Base-by-base conservation (phyloP, 1,284 basidiomycete genomes). In the Ceratobasidium sp. region DNA sequence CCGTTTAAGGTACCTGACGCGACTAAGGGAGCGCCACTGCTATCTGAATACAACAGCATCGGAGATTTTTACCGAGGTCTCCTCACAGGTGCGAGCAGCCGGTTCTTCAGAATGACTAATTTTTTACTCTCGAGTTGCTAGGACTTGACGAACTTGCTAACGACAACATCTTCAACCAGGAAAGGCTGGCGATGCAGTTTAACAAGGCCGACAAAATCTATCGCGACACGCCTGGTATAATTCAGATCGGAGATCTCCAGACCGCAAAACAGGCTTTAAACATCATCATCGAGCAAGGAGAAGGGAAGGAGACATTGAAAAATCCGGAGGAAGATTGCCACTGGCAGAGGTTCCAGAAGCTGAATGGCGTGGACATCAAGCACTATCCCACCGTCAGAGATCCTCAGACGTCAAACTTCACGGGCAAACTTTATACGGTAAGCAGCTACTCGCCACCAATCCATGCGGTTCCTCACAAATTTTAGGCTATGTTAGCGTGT, bases 281-380 rank as follows among this genome's bases (percentile, higher is more conserved):
- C 40, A 20, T 78, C 10, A 78, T 78, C 48, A 77, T 78, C 20
- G 62, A 68, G 44, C 78, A 78, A 48, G 78, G 78, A 9, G 78
- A 78, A 50, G 78, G 78, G 15, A 54, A 20, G 50, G 38, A 23
- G 38, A 23, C 15, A 48, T 44, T 7, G 67, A 33, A 26, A 13
- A 44, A 38, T 38, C 28, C 10, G 50, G 42, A 12, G 59, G 42
- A 2, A 10, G 52, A 7, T 73, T 57, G 33, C 42, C 77, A 78
- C 40, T 78, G 56, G 28, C 54, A 62, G 38, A 59, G 52, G 12
- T 78, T 78, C 70, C 50, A 65, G 38, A 42, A 48, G 26, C 69
- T 78, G 3, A 9, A 65, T 23, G 65, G 74, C 6, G 10, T 20
- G 40, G 20, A 40, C 15, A 40, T 77, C 15, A n/a, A 54, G 20